Conservation (phyloP, 371 early-diverging fungal species). For the Catenaria anguillulae region DNA sequence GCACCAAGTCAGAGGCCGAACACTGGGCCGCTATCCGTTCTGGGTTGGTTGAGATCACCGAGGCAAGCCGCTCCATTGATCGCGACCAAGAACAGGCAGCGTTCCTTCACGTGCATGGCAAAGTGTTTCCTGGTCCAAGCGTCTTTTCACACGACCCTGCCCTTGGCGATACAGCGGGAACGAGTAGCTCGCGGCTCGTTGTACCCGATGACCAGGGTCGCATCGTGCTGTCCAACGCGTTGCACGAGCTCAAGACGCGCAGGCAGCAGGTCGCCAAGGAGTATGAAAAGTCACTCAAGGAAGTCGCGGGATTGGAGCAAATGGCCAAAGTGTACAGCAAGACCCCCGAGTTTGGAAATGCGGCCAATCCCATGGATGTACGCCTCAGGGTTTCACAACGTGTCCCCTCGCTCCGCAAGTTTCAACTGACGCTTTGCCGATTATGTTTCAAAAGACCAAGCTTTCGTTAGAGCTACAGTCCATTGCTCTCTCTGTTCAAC, state of each 20-base stretch:
- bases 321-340: conserved; percentile 9
- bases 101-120: neutral
- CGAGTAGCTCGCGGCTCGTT: neutral
- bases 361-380: conserved; percentile 4
- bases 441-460: too few species aligned
- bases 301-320: conserved; percentile 6
- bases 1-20: neutral
- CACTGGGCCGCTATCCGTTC: neutral
- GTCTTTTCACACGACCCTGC: neutral
- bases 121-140: neutral
- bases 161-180: neutral
- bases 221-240: neutral
- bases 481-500: neutral
- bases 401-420: neutral
- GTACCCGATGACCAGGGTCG: neutral
- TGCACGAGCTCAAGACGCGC: neutral
- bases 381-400: neutral
- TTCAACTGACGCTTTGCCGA: neutral
- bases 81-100: neutral
- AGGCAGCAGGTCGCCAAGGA: neutral
- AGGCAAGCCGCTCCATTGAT: neutral
- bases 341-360: conserved; percentile 9
- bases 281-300: neutral
- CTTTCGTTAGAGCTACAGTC: neutral
- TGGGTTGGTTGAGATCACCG: neutral